These are phyloP conservation scores for Nannizziopsis barbatae DNA, from an alignment of 2,329 filamentous ascomycete species.

Conservation along the genomic window DNA sequence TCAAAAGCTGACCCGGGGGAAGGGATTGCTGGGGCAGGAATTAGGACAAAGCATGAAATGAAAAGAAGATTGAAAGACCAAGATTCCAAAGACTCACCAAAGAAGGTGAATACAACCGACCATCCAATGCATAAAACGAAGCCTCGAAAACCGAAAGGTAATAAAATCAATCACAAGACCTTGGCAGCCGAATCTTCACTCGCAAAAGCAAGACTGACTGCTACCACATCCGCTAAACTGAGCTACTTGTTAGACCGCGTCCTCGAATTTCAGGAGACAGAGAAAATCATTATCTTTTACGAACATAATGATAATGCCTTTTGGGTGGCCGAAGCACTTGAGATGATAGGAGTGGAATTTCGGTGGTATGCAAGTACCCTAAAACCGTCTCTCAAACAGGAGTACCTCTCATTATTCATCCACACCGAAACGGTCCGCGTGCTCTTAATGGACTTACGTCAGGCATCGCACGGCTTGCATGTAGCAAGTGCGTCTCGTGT, in stretches of 20 bases:
- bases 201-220: constrained; percentile 52
- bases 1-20: constrained; percentile 28
- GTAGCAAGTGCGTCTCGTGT: constrained; percentile 72
- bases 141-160: constrained; percentile 21
- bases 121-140: constrained; percentile 20
- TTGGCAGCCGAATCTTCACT: constrained; percentile 42
- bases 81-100: constrained; percentile 5
- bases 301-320: constrained; percentile 77
- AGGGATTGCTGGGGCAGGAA: constrained; percentile 33
- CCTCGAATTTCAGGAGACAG: constrained; percentile 52
- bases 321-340: constrained; percentile 72
- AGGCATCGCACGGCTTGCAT: constrained; percentile 80
- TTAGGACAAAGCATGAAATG: constrained; percentile 26
- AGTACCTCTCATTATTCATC: constrained; percentile 72
- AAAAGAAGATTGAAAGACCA: constrained; percentile 15
- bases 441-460: constrained; percentile 79
- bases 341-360: constrained; percentile 54
- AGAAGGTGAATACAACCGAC: constrained; percentile 16
- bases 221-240: constrained; percentile 75
- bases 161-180: constrained; percentile 17
- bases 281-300: constrained; percentile 90
- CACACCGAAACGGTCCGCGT: constrained; percentile 58
- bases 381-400: constrained; percentile 51
- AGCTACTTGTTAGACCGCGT: constrained; percentile 73
- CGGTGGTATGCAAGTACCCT: constrained; percentile 47